These are phyloP conservation scores for Kwoniella botswanensis DNA, from an alignment of 768 basidiomycete genomes.

Conservation along the genomic window DNA sequence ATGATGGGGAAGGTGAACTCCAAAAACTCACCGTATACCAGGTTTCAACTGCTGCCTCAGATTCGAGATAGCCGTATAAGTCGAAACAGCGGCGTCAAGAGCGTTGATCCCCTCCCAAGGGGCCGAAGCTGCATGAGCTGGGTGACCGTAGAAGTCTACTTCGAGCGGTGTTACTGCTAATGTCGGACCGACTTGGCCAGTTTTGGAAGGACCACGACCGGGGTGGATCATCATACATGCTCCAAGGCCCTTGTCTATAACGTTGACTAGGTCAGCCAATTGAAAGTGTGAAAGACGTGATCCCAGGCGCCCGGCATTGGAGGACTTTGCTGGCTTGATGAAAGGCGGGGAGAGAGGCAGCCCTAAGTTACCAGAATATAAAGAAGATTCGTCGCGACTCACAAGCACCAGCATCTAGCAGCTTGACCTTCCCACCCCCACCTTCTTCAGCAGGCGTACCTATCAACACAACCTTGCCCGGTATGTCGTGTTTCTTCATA, in stretches of 20 bases:
- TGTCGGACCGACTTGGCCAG: conserved; percentile 18
- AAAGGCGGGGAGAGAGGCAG: no score
- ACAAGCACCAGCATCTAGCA: conserved; percentile 39
- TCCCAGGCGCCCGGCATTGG: background rate
- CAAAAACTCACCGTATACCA: conserved; percentile 63
- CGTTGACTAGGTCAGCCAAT: no score
- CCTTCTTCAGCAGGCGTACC: conserved; percentile 48
- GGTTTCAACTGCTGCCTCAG: conserved; percentile 88
- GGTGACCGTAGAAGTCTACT: conserved; percentile 36
- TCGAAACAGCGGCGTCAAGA: conserved; percentile 78
- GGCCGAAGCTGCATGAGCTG: conserved; percentile 38
- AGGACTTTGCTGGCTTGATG: background rate
- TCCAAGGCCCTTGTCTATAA: conserved; percentile 35
- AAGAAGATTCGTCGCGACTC: background rate
- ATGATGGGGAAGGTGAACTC: background rate
- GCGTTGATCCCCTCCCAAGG: conserved; percentile 38
- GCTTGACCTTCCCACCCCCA: conserved; percentile 37
- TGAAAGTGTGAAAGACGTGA: no score
- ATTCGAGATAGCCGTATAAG: conserved; percentile 78
- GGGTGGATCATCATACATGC: conserved; percentile 48
- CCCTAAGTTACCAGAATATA: no score
- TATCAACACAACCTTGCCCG: conserved; percentile 38
- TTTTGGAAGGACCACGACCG: background rate
- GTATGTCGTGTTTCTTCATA: conserved; percentile 35
- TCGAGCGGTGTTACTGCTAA: conserved; percentile 24